Evolutionary conservation across 805 yeast genomes (phyloP), one percentile per base, ranked within the genome.

Genomic region (Lipomyces chichibuensis): DNA sequence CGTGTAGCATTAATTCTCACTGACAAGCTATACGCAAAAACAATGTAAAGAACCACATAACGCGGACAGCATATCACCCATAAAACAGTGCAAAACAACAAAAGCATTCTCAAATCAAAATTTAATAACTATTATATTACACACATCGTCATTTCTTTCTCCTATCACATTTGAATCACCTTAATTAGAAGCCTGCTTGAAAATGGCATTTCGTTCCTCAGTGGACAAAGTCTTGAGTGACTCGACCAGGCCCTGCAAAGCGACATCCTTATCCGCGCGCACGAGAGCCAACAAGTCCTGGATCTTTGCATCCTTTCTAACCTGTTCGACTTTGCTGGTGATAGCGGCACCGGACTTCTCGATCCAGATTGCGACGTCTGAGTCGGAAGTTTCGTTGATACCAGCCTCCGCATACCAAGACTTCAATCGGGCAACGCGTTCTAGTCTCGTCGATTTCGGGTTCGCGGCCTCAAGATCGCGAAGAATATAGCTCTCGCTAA

Each of bases 401-500:
- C 69, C 69, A 14, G 66, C 69, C 52, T 67, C 71, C 17, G 65
- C 71, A 32, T 59, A 65, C 68, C 68, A 65, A 13, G 71, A 59
- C 84, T 89, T 90, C 75, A 93, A 82, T 82, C 97, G 87, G 43
- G 97, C 91, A 67, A 88, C 86, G 80, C 88, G 88, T 80, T 93
- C 97, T 67, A 92, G 83, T 79, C 93, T 87, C 23, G 85, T 82
- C 27, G 89, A 84, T 63, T 80, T 78, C 61, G 87, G 82, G 39
- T 61, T 60, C 66, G 86, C 88, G 65, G 85, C 87, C 63, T 87
- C 85, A 72, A 93, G 85, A 76, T 90, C 85, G 79, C 85, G 87
- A 78, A 92, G 82, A 77, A 94, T 82, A 80, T 92, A 91, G 79
- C 91, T 96, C 81, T 95, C 99, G 77, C 90, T 88, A 79, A 95